Evolutionary conservation across 2,329 filamentous ascomycete species (phyloP).

Genomic region (Cercospora sesami): DNA sequence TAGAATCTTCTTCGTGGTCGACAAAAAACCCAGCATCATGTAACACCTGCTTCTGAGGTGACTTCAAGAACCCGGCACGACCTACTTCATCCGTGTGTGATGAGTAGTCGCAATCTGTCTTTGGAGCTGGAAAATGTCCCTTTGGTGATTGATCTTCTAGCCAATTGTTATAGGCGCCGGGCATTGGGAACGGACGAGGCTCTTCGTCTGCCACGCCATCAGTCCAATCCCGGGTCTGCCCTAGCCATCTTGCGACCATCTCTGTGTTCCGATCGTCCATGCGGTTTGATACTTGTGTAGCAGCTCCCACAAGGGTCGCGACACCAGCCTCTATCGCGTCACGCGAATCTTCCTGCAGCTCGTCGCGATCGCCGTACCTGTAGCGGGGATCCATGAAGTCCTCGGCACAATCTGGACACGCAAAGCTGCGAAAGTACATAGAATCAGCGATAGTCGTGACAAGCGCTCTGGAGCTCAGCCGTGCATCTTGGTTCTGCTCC

Average conservation of each 20-base stretch:
- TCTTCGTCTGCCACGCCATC: too few relatives aligned
- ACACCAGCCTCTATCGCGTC: not conserved
- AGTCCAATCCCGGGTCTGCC: not conserved
- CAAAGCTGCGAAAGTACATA: not conserved
- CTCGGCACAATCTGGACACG: not conserved
- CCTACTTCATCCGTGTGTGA: not conserved
- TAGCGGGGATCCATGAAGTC: not conserved
- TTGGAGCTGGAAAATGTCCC: not conserved
- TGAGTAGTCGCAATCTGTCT: not conserved
- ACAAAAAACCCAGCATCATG: not conserved
- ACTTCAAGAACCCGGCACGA: not conserved
- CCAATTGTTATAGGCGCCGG: not conserved
- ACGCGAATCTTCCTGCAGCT: not conserved
- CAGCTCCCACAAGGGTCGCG: not conserved
- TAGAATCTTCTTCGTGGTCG: not conserved
- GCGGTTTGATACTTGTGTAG: not conserved
- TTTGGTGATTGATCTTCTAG: not conserved
- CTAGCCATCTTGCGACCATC: not conserved
- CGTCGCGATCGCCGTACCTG: not conserved
- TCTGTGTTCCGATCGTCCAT: not conserved
- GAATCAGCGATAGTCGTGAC: not conserved
- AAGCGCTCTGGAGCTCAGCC: not conserved
- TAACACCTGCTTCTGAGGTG: not conserved
- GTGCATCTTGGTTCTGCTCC: not conserved
- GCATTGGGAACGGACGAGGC: not conserved